These are phyloP conservation scores for Aspergillus neoniger DNA, from an alignment of 2,329 filamentous ascomycete genomes.

Conservation along the genomic window DNA sequence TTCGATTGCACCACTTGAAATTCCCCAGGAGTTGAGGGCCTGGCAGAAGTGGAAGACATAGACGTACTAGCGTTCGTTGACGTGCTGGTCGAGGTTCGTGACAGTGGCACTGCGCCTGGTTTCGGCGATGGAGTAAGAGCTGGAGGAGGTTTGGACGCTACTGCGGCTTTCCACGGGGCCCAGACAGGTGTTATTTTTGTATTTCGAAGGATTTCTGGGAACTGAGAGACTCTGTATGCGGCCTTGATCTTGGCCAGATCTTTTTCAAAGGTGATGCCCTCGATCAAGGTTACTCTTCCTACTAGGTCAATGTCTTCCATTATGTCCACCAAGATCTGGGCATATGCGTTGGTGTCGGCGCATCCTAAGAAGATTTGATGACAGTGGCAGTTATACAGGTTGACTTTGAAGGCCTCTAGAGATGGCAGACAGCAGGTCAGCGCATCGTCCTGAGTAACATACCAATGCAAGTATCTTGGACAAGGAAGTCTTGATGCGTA, in stretches of 20 bases:
- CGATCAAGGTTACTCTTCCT: slow-evolving; percentile 57
- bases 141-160: slow-evolving; percentile 31
- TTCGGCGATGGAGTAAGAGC: slow-evolving; percentile 41
- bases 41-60: slow-evolving; percentile 39
- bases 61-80: slow-evolving; percentile 37
- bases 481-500: slow-evolving; percentile 26
- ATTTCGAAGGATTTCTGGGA: slow-evolving; percentile 57
- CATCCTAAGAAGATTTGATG: slow-evolving; percentile 63
- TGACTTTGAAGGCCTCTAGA: slow-evolving; percentile 56
- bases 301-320: slow-evolving; percentile 47
- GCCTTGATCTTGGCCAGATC: slow-evolving; percentile 52
- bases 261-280: slow-evolving; percentile 58
- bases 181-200: slow-evolving; percentile 48
- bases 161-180: slow-evolving; percentile 37
- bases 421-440: slow-evolving; percentile 26
- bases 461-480: slow-evolving; percentile 11
- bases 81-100: slow-evolving; percentile 43
- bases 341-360: slow-evolving; percentile 59
- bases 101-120: slow-evolving; percentile 33
- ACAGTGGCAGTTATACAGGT: slow-evolving; percentile 60
- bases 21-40: slow-evolving; percentile 39
- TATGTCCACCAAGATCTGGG: slow-evolving; percentile 54
- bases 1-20: slow-evolving; percentile 44
- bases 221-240: slow-evolving; percentile 52
- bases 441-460: slow-evolving; percentile 5